A percentile compares a stretch with the other conserved stretches of the same genome.
Evolutionary conservation across 257 asterid species (phyloP).

Genomic region (Coffea eugenioides): DNA sequence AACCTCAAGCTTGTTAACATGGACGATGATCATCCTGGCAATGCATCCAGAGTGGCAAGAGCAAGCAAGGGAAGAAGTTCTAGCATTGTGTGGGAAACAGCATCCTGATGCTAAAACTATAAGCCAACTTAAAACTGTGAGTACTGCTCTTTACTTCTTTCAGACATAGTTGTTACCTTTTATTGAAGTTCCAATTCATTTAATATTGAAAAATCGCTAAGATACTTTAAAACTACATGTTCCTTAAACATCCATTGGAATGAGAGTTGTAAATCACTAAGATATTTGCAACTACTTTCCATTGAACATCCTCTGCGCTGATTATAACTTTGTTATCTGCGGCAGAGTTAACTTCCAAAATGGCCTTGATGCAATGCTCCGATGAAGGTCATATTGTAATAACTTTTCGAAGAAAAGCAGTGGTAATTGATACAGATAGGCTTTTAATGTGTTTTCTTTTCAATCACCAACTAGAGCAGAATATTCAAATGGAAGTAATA

Average conservation of each 20-base stretch:
- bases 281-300: neutral
- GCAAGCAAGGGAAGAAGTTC: conserved; percentile 52
- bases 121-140: conserved; percentile 51
- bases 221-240: neutral
- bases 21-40: conserved; percentile 49
- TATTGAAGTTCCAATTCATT: neutral
- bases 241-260: neutral
- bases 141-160: conserved; percentile 13
- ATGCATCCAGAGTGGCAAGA: conserved; percentile 59
- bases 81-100: conserved; percentile 28
- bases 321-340: neutral
- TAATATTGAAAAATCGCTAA: neutral
- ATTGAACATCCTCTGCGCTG: neutral
- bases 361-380: neutral
- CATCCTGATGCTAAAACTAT: conserved; percentile 38
- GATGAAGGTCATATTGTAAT: neutral
- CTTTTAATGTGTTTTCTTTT: neutral
- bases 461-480: neutral
- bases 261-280: neutral
- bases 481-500: neutral
- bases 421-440: neutral
- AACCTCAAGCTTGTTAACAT: conserved; percentile 48
- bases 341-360: neutral
- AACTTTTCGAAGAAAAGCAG: too few relatives aligned
- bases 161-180: neutral